Base-by-base conservation (phyloP, 2,329 filamentous ascomycete genomes). In the Talaromyces sp. region DNA sequence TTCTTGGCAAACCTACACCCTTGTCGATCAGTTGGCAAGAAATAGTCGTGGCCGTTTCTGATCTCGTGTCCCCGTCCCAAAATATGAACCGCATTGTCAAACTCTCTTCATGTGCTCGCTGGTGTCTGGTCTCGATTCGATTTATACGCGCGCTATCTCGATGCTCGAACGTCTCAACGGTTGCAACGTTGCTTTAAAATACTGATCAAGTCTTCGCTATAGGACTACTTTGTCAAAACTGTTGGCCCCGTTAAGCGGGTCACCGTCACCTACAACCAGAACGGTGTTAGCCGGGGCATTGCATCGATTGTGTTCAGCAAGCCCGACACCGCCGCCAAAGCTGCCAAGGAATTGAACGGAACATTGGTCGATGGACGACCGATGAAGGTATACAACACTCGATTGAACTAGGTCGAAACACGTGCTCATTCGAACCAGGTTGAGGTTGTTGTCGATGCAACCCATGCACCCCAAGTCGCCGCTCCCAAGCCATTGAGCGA, bases 191-290 rank as follows among this genome's bases (percentile, higher is more conserved):
- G 66, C 64, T 67, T 72, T 67, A 67, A 70, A 73, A 71, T 79
- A 80, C 80, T 82, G 71, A 82, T 81, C 73, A n/a, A 65, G 69
- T 61, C 70, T 82, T 77, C 79, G 77, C 79, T 79, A 79, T 92
- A 99, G 95, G 95, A 99, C 82, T 99, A 98, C 80, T 98, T 99
- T 78, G 81, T 84, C 73, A 89, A 91, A 74, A 89, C 91, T 71
- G 87, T 96, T 76, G 93, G 93, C 69, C 86, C 90, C 67, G 91
- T 98, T 79, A 97, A 96, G 85, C 89, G 86, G 78, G 91, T 96
- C 67, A 88, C 95, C 70, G 83, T 99, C 71, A 92, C 91, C 58
- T 99, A 99, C 80, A 95, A 93, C 72, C 91, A 93, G 67, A 92
- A 91, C 75, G 93, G 93, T 67, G 86, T 88, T 69, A 97, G 93